Conservation (phyloP, 1,284 basidiomycete species). For the Tetrapyrgos nigripes region DNA sequence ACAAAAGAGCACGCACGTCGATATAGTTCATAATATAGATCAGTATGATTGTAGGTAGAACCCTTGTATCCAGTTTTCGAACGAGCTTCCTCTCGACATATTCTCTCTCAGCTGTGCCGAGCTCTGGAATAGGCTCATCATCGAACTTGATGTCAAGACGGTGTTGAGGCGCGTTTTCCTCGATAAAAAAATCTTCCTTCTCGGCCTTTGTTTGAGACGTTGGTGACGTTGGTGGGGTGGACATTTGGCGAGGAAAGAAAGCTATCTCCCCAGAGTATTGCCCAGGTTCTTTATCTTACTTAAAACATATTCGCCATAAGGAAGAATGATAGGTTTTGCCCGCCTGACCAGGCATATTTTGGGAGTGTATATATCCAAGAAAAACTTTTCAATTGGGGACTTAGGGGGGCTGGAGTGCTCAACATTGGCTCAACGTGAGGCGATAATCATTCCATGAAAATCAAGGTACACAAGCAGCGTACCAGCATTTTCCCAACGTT, state of each 20-base stretch:
- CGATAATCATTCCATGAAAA: too few relatives aligned
- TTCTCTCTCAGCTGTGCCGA: conserved; percentile 19
- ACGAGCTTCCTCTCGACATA: conserved; percentile 49
- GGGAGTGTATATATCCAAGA: too few relatives aligned
- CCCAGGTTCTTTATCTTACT: too few relatives aligned
- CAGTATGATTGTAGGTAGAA: conserved; percentile 65
- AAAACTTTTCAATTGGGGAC: too few relatives aligned
- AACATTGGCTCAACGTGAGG: too few relatives aligned
- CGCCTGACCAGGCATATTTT: too few relatives aligned
- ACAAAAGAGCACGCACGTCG: conserved; percentile 50
- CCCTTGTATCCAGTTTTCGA: conserved; percentile 62
- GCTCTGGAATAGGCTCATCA: conserved; percentile 14
- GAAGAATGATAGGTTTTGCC: too few relatives aligned
- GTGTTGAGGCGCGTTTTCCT: neutral
- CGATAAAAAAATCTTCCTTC: conserved; percentile 6
- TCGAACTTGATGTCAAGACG: conserved; percentile 1
- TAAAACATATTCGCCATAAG: too few relatives aligned
- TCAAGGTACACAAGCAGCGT: too few relatives aligned
- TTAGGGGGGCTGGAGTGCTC: too few relatives aligned
- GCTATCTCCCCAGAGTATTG: neutral
- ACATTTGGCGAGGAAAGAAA: neutral
- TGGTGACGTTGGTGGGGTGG: neutral
- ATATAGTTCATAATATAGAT: conserved; percentile 77
- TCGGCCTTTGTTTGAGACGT: neutral
- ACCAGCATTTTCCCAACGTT: too few relatives aligned